These are phyloP conservation scores for Neocallimastix lanati DNA, from an alignment of 192 early-diverging fungal genomes.

Conservation along the genomic window DNA sequence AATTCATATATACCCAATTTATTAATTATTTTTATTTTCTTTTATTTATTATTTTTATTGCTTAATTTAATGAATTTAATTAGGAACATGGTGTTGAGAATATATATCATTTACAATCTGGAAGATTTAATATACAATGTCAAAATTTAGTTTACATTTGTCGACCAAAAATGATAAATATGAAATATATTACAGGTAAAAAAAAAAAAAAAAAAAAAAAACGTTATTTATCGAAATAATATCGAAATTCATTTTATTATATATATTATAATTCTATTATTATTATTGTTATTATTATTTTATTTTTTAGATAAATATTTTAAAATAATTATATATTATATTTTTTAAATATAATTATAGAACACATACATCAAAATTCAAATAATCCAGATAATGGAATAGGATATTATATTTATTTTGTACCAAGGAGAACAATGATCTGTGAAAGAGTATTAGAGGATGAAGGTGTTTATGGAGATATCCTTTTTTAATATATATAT, in stretches of 20 bases:
- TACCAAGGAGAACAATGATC: slow-evolving; percentile 69
- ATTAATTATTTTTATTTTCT: not conserved
- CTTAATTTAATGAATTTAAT: too few species aligned
- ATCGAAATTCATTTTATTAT: too few species aligned
- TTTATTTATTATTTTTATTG: not conserved
- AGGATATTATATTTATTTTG: slow-evolving; percentile 46
- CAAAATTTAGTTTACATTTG: slow-evolving; percentile 68
- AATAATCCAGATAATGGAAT: not conserved
- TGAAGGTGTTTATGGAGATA: slow-evolving; percentile 70
- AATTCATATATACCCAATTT: too few species aligned
- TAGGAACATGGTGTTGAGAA: slow-evolving; percentile 92
- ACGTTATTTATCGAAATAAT: too few species aligned
- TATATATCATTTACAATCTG: slow-evolving; percentile 64
- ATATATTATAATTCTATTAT: too few species aligned
- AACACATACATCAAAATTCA: slow-evolving; percentile 1
- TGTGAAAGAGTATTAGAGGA: slow-evolving; percentile 92
- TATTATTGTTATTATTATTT: slow-evolving; percentile 3
- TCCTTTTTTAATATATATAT: too few species aligned
- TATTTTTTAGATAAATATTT: too few species aligned
- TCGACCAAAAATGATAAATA: slow-evolving; percentile 54
- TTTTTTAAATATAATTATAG: too few species aligned
- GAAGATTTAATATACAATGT: slow-evolving; percentile 45
- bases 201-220: not conserved
- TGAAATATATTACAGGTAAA: slow-evolving; percentile 67
- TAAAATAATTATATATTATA: too few species aligned